Evolutionary conservation across 164 flowering plant species (phyloP).

Genomic region (Stephania yunnanensis): DNA sequence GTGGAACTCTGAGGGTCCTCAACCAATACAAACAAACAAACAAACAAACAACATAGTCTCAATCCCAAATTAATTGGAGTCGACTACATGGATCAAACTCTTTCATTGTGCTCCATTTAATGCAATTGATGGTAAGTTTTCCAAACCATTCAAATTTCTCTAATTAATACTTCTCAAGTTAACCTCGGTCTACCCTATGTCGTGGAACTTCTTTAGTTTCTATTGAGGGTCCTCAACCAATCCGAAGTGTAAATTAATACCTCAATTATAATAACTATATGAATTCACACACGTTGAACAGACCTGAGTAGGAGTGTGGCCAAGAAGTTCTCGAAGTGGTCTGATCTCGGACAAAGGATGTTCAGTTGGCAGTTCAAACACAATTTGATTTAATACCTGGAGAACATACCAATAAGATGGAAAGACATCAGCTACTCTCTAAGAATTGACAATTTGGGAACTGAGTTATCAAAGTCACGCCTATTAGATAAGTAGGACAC

Average conservation of each 20-base stretch:
- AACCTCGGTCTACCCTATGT: too few species aligned
- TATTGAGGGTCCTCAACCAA: background rate
- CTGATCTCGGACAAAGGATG: conserved; percentile 88
- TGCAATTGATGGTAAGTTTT: too few species aligned
- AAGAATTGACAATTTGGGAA: background rate
- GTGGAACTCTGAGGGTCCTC: background rate
- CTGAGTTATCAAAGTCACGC: background rate
- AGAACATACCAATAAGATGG: conserved; percentile 6
- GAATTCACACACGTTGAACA: background rate
- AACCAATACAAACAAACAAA: too few species aligned
- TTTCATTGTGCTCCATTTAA: too few species aligned
- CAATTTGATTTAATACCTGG: conserved; percentile 89
- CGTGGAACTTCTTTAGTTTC: too few species aligned
- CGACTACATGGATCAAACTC: too few species aligned
- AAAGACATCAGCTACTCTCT: background rate
- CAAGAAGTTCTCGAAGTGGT: conserved; percentile 91
- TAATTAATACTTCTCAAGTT: too few species aligned
- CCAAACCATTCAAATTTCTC: too few species aligned
- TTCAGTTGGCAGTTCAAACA: conserved; percentile 83
- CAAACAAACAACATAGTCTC: too few species aligned
- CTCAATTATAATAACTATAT: too few species aligned
- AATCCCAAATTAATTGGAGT: too few species aligned
- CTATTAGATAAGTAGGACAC: background rate
- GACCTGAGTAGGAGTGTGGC: conserved; percentile 94
- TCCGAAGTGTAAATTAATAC: too few species aligned